Evolutionary conservation across 176 grass and related monocot genomes (phyloP).

Genomic region (Aegilops sharonensis): DNA sequence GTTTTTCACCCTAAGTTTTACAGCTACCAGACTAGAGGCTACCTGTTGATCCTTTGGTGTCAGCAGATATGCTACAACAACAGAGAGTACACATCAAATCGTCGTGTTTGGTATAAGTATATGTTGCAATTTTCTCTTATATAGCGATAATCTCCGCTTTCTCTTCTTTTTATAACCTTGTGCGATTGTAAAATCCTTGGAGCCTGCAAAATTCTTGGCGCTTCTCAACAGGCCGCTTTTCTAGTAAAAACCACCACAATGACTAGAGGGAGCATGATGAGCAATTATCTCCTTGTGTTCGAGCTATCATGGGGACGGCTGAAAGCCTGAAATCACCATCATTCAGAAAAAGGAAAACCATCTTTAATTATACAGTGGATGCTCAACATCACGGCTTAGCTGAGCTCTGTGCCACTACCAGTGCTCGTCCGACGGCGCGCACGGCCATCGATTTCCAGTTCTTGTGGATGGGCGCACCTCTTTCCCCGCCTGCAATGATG

Average conservation of each 20-base stretch:
- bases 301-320: background rate
- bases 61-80: background rate
- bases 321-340: background rate
- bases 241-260: too few relatives aligned
- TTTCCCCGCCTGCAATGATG: conserved; percentile 24
- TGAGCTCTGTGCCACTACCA: too few relatives aligned
- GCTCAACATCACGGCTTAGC: background rate
- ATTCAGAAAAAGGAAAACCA: background rate
- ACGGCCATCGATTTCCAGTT: conserved; percentile 10
- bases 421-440: background rate
- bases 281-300: background rate
- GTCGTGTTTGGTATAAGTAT: background rate
- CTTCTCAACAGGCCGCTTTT: too few relatives aligned
- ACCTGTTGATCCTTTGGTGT: background rate
- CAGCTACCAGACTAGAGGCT: background rate
- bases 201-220: too few relatives aligned
- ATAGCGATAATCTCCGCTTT: background rate
- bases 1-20: background rate
- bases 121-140: background rate
- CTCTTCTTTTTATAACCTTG: too few relatives aligned
- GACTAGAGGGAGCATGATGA: too few relatives aligned
- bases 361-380: background rate
- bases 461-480: background rate
- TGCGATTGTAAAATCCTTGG: too few relatives aligned
- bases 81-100: background rate